Conservation (phyloP, 2,329 filamentous ascomycete genomes). For the Epichloe festucae region DNA sequence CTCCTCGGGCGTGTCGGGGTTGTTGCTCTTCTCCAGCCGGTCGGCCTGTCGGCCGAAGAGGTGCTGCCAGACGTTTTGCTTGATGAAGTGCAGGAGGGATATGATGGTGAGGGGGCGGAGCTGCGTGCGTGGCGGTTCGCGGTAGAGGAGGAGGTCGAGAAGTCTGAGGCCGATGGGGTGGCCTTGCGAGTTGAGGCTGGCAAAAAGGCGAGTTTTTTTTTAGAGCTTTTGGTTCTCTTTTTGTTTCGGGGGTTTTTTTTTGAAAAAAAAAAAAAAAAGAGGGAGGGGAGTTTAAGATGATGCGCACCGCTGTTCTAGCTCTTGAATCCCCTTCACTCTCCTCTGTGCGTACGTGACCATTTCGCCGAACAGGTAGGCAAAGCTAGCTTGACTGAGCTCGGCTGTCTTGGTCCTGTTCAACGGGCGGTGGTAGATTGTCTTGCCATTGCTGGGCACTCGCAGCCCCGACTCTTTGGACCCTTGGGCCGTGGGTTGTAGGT, state of each 20-base stretch:
- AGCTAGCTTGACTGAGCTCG: slow-evolving; percentile 84
- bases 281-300: not conserved
- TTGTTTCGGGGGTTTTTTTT: not conserved
- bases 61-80: slow-evolving; percentile 80
- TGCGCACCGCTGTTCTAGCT: slow-evolving; percentile 72
- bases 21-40: slow-evolving; percentile 76
- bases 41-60: slow-evolving; percentile 87
- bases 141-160: slow-evolving; percentile 87
- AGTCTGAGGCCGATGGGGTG: slow-evolving; percentile 89
- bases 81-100: slow-evolving; percentile 86
- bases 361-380: slow-evolving; percentile 91
- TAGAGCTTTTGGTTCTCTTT: not conserved
- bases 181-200: slow-evolving; percentile 76
- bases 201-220: too few species aligned
- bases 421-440: slow-evolving; percentile 95
- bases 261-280: too few species aligned
- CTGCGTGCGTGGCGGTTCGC: slow-evolving; percentile 56
- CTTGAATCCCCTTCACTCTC: slow-evolving; percentile 81
- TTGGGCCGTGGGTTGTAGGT: slow-evolving; percentile 28
- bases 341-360: slow-evolving; percentile 94
- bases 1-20: slow-evolving; percentile 74
- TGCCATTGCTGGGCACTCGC: slow-evolving; percentile 81
- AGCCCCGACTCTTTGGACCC: slow-evolving; percentile 48
- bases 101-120: slow-evolving; percentile 79
- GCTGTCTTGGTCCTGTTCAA: slow-evolving; percentile 79